phyloP scores from a whole-genome alignment of 2,329 filamentous ascomycete genomes.

The Tolypocladium tundrense region DNA sequence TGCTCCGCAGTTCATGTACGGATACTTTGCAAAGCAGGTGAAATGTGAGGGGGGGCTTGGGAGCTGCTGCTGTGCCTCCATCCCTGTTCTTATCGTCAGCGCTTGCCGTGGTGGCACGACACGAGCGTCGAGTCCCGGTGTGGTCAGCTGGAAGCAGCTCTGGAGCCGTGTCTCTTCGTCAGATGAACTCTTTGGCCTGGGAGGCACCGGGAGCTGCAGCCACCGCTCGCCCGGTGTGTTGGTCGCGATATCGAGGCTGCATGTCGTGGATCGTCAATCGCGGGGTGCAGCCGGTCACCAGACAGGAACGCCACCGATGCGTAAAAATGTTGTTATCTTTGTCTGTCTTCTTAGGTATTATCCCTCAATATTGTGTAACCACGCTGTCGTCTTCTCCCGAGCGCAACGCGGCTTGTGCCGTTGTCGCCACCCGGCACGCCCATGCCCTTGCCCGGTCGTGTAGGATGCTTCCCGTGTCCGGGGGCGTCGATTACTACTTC shows the following conservation, averaged over 20 bases:
- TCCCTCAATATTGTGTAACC: neutral
- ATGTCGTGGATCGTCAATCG: neutral
- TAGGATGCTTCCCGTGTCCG: neutral
- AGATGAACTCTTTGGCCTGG: neutral
- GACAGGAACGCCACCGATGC: neutral
- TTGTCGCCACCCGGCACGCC: neutral
- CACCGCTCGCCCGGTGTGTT: neutral
- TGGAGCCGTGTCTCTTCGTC: neutral
- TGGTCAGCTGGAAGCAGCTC: neutral
- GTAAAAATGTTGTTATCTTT: neutral
- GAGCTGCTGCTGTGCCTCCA: neutral
- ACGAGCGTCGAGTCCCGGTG: neutral
- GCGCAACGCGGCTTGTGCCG: neutral
- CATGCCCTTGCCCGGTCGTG: neutral
- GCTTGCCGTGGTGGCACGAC: neutral
- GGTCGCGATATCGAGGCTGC: neutral
- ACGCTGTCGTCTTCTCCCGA: neutral
- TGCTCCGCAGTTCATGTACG: no score
- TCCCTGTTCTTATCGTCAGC: neutral
- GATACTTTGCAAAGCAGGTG: neutral
- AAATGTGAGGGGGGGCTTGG: neutral
- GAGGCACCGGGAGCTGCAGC: neutral
- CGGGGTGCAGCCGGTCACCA: neutral
- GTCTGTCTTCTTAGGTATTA: neutral
- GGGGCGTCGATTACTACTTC: neutral